Conservation (phyloP, 129 eudicot genomes). For the Pseudognaphalium luteoalbum region DNA sequence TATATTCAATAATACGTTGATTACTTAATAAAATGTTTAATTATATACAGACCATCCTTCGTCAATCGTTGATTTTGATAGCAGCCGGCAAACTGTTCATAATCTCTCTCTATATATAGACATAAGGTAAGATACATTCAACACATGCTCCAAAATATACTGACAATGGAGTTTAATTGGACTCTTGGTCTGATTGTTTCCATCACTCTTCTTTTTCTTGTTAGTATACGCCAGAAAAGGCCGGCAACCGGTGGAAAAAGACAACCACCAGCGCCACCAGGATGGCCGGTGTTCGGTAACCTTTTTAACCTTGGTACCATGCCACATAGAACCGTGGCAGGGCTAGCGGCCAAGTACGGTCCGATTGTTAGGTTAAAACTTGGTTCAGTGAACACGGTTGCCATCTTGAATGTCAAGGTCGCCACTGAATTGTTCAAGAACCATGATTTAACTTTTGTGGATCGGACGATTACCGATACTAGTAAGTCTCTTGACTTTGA, state of each 20-base stretch:
- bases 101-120: conserved; percentile 11
- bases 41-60: too few relatives aligned
- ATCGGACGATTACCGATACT: conserved; percentile 46
- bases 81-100: conserved; percentile 23
- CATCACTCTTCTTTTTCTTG: conserved; percentile 17
- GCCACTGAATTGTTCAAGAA: conserved; percentile 62
- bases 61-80: not conserved
- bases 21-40: not conserved
- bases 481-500: conserved; percentile 45
- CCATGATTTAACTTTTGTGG: conserved; percentile 53
- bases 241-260: conserved; percentile 7
- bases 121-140: not conserved
- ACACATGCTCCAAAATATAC: conserved; percentile 14
- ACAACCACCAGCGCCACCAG: conserved; percentile 73
- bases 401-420: conserved; percentile 43
- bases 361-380: conserved; percentile 59
- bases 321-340: conserved; percentile 65
- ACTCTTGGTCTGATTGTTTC: conserved; percentile 25
- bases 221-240: conserved; percentile 28
- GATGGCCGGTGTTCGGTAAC: conserved; percentile 79
- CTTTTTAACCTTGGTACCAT: conserved; percentile 63
- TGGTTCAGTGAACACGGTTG: conserved; percentile 63
- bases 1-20: not conserved
- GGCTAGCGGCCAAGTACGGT: conserved; percentile 46
- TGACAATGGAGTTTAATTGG: conserved; percentile 37